Evolutionary conservation across 2,329 filamentous ascomycete genomes (phyloP).

Genomic region (Fusarium irregulare): DNA sequence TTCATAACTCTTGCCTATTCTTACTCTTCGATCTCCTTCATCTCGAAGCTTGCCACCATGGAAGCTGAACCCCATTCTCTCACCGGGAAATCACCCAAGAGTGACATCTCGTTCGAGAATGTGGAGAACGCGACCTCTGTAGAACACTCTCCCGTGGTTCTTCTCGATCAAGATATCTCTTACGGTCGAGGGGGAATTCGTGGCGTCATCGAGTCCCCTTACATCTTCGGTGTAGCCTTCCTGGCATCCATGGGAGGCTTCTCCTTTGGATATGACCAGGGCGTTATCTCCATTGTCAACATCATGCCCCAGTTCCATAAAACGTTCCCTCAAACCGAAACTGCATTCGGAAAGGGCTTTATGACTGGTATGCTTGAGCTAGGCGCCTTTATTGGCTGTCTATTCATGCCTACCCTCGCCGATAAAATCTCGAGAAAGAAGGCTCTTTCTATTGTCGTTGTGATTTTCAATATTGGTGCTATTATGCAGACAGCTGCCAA

Average conservation of each 20-base stretch:
- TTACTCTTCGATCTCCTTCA: neutral
- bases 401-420: constrained; percentile 36
- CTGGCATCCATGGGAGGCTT: constrained; percentile 13
- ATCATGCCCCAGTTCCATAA: constrained; percentile 58
- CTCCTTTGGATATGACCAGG: constrained; percentile 44
- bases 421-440: constrained; percentile 44
- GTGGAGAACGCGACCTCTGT: neutral
- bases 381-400: constrained; percentile 59
- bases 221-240: constrained; percentile 5
- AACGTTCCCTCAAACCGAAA: constrained; percentile 44
- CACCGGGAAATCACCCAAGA: neutral
- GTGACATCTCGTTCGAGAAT: neutral
- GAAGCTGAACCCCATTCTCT: neutral
- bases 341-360: constrained; percentile 54
- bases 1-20: neutral
- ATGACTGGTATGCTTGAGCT: constrained; percentile 60
- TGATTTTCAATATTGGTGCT: constrained; percentile 43
- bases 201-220: neutral
- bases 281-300: constrained; percentile 56
- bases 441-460: constrained; percentile 42
- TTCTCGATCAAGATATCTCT: neutral
- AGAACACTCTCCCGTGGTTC: neutral
- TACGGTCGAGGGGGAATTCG: neutral
- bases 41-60: neutral
- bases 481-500: constrained; percentile 44